A percentile compares a stretch with the other conserved stretches of the same genome.
These are phyloP conservation scores for Striga hermonthica DNA, from an alignment of 305 asterid species.

Conservation along the genomic window DNA sequence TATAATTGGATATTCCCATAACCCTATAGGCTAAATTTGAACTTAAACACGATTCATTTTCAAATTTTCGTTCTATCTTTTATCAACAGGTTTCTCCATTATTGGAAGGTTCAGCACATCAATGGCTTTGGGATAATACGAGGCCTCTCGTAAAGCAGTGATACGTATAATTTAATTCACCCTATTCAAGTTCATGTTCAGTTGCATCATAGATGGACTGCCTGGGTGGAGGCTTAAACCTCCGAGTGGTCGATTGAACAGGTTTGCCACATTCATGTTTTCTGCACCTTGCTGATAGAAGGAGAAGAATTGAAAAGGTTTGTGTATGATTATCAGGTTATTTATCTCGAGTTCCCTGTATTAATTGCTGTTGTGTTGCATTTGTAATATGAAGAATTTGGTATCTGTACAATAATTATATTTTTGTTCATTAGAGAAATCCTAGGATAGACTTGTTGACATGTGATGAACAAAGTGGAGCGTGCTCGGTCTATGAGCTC, in stretches of 20 bases:
- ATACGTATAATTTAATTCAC: constrained; percentile 1
- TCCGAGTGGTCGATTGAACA: not conserved
- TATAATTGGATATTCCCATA: not conserved
- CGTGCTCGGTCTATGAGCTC: too few species aligned
- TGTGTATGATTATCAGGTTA: not conserved
- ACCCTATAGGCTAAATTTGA: constrained; percentile 7
- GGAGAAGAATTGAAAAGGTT: not conserved
- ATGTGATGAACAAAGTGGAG: too few species aligned
- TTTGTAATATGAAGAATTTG: too few species aligned
- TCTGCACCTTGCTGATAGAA: constrained; percentile 3
- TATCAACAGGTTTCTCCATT: constrained; percentile 71
- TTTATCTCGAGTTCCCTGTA: not conserved
- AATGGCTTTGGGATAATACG: constrained; percentile 90
- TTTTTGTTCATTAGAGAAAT: too few species aligned
- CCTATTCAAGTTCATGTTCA: constrained; percentile 7
- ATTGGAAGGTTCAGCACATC: constrained; percentile 69
- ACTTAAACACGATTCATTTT: not conserved
- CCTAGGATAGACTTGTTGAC: too few species aligned
- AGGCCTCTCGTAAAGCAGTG: constrained; percentile 52
- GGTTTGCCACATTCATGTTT: not conserved
- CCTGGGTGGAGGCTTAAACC: constrained; percentile 8
- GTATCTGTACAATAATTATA: too few species aligned
- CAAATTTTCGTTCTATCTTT: constrained; percentile 15
- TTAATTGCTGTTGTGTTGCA: not conserved
- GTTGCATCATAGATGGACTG: not conserved